These are phyloP conservation scores for Hymenoscyphus fraxineus DNA, from an alignment of 2,329 filamentous ascomycete species.

Conservation along the genomic window DNA sequence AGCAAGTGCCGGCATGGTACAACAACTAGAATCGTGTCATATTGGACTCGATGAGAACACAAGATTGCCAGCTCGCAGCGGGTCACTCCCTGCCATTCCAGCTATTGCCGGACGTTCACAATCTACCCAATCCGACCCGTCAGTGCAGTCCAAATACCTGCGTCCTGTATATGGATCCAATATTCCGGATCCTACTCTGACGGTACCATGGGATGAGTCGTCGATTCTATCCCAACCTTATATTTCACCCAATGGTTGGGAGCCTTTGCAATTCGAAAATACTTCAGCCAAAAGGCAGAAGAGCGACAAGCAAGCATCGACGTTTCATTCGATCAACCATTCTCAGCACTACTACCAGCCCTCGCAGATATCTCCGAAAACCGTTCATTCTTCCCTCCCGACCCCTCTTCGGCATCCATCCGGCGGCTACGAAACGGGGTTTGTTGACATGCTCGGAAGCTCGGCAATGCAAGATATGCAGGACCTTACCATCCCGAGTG, in stretches of 20 bases:
- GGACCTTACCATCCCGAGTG: not conserved
- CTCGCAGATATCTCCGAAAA: slow-evolving; percentile 12
- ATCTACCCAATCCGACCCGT: not conserved
- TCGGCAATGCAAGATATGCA: not conserved
- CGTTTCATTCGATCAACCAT: not conserved
- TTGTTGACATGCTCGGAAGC: slow-evolving; percentile 8
- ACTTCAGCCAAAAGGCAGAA: slow-evolving; percentile 18
- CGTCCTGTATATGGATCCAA: not conserved
- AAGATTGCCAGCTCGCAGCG: slow-evolving; percentile 10
- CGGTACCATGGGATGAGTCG: slow-evolving; percentile 1
- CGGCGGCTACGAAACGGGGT: not conserved
- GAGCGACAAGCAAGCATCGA: slow-evolving; percentile 5
- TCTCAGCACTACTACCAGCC: not conserved
- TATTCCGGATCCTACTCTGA: not conserved
- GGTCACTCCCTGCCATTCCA: slow-evolving; percentile 17
- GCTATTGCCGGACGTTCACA: not conserved
- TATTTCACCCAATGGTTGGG: slow-evolving; percentile 10
- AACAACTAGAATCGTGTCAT: slow-evolving; percentile 19
- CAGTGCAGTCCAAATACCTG: not conserved
- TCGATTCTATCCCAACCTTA: slow-evolving; percentile 10
- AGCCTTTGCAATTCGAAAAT: slow-evolving; percentile 6
- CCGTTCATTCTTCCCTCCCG: not conserved
- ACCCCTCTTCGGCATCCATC: slow-evolving; percentile 2
- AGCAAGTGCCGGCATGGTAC: slow-evolving; percentile 17
- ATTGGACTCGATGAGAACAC: slow-evolving; percentile 12